phyloP scores from a whole-genome alignment of 352 stramenopile genomes.

The Saprolegnia parasitica region DNA sequence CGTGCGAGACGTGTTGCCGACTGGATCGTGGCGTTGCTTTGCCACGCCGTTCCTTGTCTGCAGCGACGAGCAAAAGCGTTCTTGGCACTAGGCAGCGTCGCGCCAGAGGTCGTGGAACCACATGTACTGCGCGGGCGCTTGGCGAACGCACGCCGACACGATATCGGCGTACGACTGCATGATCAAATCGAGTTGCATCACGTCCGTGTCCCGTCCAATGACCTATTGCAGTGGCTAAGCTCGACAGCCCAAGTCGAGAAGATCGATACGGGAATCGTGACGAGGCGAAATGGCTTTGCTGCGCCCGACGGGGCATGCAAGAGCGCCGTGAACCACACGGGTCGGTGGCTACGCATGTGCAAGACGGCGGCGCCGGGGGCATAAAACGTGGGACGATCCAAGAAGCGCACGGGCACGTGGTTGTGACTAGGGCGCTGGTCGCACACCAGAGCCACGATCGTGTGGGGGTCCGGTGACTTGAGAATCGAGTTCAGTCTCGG shows the following conservation, averaged over 20 bases:
- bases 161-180: slow-evolving; percentile 17
- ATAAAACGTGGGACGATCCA: not conserved
- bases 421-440: slow-evolving; percentile 24
- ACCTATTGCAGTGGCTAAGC: slow-evolving; percentile 3
- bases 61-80: too few relatives aligned
- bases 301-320: not conserved
- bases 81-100: not conserved
- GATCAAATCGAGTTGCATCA: slow-evolving; percentile 1
- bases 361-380: slow-evolving; percentile 9
- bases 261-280: slow-evolving; percentile 9
- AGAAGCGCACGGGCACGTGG: slow-evolving; percentile 12
- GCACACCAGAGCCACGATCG: slow-evolving; percentile 21
- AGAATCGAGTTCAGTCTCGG: slow-evolving; percentile 2
- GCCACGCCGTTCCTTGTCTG: too few relatives aligned
- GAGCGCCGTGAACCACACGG: slow-evolving; percentile 25
- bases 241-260: not conserved
- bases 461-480: not conserved
- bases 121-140: slow-evolving; percentile 11
- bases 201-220: not conserved
- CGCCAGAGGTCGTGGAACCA: slow-evolving; percentile 26
- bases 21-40: too few relatives aligned
- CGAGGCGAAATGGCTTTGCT: slow-evolving; percentile 12
- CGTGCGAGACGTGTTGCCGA: too few relatives aligned
- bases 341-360: slow-evolving; percentile 12
- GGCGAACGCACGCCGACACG: not conserved